Percentiles rank a stretch among this genome's conserved stretches.
Conservation (phyloP, 305 asterid genomes). For the Petunia hybrid region DNA sequence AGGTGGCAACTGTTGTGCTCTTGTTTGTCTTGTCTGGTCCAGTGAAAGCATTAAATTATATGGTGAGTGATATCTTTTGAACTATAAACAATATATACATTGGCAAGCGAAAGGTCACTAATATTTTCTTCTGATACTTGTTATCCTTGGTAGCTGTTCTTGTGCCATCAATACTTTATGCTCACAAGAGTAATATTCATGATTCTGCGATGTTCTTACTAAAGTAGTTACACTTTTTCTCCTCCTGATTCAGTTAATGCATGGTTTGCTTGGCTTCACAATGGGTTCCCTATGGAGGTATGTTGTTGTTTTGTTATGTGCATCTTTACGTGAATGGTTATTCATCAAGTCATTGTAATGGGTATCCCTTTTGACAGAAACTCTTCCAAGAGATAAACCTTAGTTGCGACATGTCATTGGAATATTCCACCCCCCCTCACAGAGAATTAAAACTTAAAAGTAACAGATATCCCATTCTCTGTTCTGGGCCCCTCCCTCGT, state of each 20-base stretch:
- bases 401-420: not conserved
- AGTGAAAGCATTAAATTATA: slow-evolving; percentile 85
- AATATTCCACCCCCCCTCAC: not conserved
- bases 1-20: slow-evolving; percentile 87
- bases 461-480: not conserved
- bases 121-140: not conserved
- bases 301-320: slow-evolving; percentile 26
- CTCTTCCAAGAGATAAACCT: not conserved
- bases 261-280: slow-evolving; percentile 86
- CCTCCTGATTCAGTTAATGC: slow-evolving; percentile 66
- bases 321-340: too few species aligned
- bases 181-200: too few species aligned
- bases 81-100: slow-evolving; percentile 3
- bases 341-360: not conserved
- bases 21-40: slow-evolving; percentile 94
- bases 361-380: not conserved
- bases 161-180: not conserved
- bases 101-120: not conserved
- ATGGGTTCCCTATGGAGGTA: slow-evolving; percentile 99
- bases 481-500: not conserved
- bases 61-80: slow-evolving; percentile 59
- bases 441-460: not conserved
- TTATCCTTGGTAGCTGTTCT: not conserved
- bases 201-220: not conserved
- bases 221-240: not conserved